Evolutionary conservation across 2,329 filamentous ascomycete species (phyloP).

Genomic region (Dothistroma septosporum): DNA sequence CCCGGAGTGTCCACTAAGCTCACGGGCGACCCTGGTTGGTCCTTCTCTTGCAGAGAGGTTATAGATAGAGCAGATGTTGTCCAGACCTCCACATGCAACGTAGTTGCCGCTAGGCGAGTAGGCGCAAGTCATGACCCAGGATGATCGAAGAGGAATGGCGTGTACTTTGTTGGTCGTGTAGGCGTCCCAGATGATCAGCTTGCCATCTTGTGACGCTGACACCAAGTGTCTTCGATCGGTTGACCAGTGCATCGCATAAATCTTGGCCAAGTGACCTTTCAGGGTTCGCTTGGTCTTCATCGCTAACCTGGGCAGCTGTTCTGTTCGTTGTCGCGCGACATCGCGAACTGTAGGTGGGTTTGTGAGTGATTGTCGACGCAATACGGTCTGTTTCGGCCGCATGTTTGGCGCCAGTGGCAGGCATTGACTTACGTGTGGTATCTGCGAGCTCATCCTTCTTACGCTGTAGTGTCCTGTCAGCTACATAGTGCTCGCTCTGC

Average conservation of each 20-base stretch:
- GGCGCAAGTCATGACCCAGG: conserved; percentile 99
- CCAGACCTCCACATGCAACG: conserved; percentile 94
- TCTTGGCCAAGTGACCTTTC: conserved; percentile 97
- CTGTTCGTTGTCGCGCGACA: conserved; percentile 87
- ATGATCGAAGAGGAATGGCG: conserved; percentile 92
- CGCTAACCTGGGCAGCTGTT: conserved; percentile 83
- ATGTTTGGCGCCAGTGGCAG: conserved; percentile 5
- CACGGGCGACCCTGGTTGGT: conserved; percentile 91
- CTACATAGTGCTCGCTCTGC: not conserved
- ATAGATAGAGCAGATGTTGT: conserved; percentile 99
- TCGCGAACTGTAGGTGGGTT: conserved; percentile 65
- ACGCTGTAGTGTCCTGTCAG: conserved; percentile 41
- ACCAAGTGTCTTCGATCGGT: conserved; percentile 96
- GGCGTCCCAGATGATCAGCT: conserved; percentile 99
- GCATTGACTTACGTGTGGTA: conserved; percentile 74
- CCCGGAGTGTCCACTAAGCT: conserved; percentile 93
- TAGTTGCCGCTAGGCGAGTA: conserved; percentile 98
- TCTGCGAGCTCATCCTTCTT: conserved; percentile 99
- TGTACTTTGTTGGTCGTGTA: conserved; percentile 99
- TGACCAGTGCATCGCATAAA: conserved; percentile 99
- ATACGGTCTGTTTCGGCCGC: conserved; percentile 8
- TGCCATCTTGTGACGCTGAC: conserved; percentile 96
- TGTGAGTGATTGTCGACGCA: conserved; percentile 15
- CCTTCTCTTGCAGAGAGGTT: conserved; percentile 95
- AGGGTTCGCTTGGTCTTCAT: conserved; percentile 98